A percentile compares a stretch with the other conserved stretches of the same genome.
These are phyloP conservation scores for Trichoderma sp. DNA, from an alignment of 2,329 filamentous ascomycete genomes.

Conservation along the genomic window DNA sequence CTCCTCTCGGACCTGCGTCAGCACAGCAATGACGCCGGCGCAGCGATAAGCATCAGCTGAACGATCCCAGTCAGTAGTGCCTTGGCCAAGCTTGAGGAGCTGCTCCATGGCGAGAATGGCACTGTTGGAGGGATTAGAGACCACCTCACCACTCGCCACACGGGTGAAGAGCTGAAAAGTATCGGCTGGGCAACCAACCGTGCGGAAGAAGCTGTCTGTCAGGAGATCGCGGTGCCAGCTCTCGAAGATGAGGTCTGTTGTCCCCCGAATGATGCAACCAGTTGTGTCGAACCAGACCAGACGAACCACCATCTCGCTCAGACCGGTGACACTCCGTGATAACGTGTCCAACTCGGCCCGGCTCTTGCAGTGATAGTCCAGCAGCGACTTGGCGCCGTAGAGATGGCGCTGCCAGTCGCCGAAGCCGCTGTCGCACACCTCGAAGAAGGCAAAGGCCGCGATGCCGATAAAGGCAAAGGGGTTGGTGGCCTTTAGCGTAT, in stretches of 20 bases:
- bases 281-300: conserved; percentile 42
- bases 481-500: conserved; percentile 38
- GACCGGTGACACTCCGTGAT: conserved; percentile 32
- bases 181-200: conserved; percentile 38
- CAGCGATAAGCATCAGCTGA: conserved; percentile 36
- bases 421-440: conserved; percentile 41
- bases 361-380: conserved; percentile 39
- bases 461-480: conserved; percentile 43
- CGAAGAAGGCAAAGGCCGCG: conserved; percentile 43
- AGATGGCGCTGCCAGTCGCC: conserved; percentile 39
- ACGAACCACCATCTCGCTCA: conserved; percentile 38
- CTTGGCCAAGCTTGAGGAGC: conserved; percentile 24
- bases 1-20: conserved; percentile 17
- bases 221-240: conserved; percentile 40
- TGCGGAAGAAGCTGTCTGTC: conserved; percentile 33
- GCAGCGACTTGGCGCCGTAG: conserved; percentile 38
- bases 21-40: conserved; percentile 34
- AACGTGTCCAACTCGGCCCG: conserved; percentile 34
- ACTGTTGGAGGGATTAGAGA: conserved; percentile 19
- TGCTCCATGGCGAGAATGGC: conserved; percentile 29
- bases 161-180: conserved; percentile 37
- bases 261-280: conserved; percentile 27
- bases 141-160: conserved; percentile 28
- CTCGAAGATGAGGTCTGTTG: conserved; percentile 35
- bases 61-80: conserved; percentile 23